Percentiles rank a stretch among this genome's conserved stretches.
phyloP scores from a whole-genome alignment of 257 asterid species.

The Marsdenia floribunda region DNA sequence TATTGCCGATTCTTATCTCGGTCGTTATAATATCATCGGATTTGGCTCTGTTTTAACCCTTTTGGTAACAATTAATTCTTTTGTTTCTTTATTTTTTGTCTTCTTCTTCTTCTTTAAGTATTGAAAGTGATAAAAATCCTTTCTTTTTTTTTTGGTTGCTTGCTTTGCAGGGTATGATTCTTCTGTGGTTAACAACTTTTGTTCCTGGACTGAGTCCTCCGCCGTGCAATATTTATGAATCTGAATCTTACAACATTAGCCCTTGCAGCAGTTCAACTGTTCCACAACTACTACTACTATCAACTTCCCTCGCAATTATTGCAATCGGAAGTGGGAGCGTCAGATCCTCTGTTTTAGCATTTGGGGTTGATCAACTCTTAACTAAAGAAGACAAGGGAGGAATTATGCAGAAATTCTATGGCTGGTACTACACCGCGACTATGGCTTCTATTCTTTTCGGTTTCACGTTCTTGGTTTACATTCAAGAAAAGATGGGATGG shows the following conservation, averaged over 20 bases:
- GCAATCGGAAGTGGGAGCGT: constrained; percentile 73
- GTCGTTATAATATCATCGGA: neutral
- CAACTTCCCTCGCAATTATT: constrained; percentile 42
- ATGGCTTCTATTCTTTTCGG: constrained; percentile 39
- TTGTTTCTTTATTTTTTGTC: no score
- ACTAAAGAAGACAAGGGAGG: constrained; percentile 14
- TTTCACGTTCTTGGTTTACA: constrained; percentile 50
- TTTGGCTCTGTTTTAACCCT: neutral
- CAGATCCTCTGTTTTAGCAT: constrained; percentile 53
- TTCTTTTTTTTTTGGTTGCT: no score
- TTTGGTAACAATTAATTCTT: neutral
- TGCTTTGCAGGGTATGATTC: constrained; percentile 46
- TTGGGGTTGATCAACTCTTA: constrained; percentile 62
- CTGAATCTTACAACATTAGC: neutral
- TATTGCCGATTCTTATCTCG: neutral
- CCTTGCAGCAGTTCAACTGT: constrained; percentile 34
- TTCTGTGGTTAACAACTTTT: constrained; percentile 57
- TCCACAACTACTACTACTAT: constrained; percentile 39
- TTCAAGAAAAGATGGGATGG: constrained; percentile 81
- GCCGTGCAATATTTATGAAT: constrained; percentile 29
- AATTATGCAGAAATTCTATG: constrained; percentile 37
- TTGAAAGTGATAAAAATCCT: no score
- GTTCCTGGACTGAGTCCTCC: constrained; percentile 60
- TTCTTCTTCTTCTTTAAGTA: no score
- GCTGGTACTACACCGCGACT: constrained; percentile 60